Conservation (phyloP, 768 basidiomycete species). For the Tulasnella sp. region DNA sequence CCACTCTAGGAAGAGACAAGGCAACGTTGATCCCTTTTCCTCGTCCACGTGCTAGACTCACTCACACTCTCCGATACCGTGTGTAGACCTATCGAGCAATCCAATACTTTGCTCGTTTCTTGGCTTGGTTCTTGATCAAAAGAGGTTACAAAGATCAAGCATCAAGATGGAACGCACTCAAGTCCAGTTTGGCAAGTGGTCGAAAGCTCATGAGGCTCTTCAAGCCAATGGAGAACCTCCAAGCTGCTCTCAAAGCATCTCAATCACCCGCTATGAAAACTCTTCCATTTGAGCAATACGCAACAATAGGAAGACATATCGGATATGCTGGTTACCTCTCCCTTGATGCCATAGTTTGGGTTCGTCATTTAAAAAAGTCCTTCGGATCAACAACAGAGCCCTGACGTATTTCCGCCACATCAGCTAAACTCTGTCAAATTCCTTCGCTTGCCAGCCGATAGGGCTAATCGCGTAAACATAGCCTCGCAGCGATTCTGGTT, state of each 20-base stretch:
- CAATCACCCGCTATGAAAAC: slow-evolving; percentile 30
- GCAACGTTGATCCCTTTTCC: slow-evolving; percentile 27
- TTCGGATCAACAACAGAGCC: background rate
- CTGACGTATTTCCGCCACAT: background rate
- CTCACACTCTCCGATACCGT: background rate
- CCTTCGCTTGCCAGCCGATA: slow-evolving; percentile 45
- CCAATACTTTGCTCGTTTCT: slow-evolving; percentile 83
- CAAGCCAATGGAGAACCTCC: slow-evolving; percentile 87
- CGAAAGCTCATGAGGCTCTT: slow-evolving; percentile 91
- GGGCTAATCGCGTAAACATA: slow-evolving; percentile 45
- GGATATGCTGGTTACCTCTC: slow-evolving; percentile 79
- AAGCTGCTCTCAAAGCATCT: slow-evolving; percentile 68
- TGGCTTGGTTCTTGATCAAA: slow-evolving; percentile 66
- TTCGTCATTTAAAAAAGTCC: slow-evolving; percentile 30
- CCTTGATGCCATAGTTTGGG: slow-evolving; percentile 79
- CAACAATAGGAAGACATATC: slow-evolving; percentile 70
- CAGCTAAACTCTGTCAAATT: slow-evolving; percentile 62
- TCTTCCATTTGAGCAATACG: slow-evolving; percentile 57
- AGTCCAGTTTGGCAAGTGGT: slow-evolving; percentile 67
- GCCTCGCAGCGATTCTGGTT: slow-evolving; percentile 78
- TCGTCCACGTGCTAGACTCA: background rate
- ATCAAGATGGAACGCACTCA: slow-evolving; percentile 64
- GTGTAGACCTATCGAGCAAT: slow-evolving; percentile 70
- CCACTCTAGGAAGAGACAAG: slow-evolving; percentile 87
- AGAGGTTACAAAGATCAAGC: slow-evolving; percentile 60